Evolutionary conservation across 768 basidiomycete species (phyloP), one percentile per base, ranked within the genome.

Genomic region (Rickenella mellea): DNA sequence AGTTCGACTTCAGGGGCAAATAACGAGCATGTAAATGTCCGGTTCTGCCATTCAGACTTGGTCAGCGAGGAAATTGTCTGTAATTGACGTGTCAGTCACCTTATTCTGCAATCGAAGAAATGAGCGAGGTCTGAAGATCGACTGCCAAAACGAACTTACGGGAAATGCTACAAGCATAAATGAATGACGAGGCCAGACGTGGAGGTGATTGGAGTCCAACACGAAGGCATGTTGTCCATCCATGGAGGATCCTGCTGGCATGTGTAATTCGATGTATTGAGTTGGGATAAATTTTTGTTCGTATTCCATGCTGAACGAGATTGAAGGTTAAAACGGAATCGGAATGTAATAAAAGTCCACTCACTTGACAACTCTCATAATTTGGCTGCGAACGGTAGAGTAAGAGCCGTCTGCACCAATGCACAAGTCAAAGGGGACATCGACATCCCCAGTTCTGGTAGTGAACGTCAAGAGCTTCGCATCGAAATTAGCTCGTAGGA

Each of bases 81-180:
- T 42, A 40, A 28, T 45, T 26, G 32, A 17, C 14, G 36, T 32
- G 24, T 47, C 50, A 40, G 40, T 36, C 22, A 41, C 48, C 42
- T 49, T 43, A 47, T 46, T 31, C 21, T 50, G 43, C 39, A 41
- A 40, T 32, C 22, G 26, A 40, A 31, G 17, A 42, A 45, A 41
- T 30, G 51, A 46, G 48, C n/a, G n/a, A n/a, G n/a, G n/a, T n/a
- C n/a, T 8, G 30, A 51, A 43, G 37, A 20, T 27, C 50, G 48
- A 48, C n/a, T n/a, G n/a, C n/a, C n/a, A n/a, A n/a, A n/a, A n/a
- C n/a, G n/a, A 65, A 94, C 94, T 74, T 87, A 83, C 98, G 51
- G 94, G 91, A 43, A 99, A 78, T 15, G 91, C 94, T 55, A 99
- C 96, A 55, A 99, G 78, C 94, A 99, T 99, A 72, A 97, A 97